Conservation (phyloP, 768 basidiomycete species). For the Rhizopogon vulgaris region DNA sequence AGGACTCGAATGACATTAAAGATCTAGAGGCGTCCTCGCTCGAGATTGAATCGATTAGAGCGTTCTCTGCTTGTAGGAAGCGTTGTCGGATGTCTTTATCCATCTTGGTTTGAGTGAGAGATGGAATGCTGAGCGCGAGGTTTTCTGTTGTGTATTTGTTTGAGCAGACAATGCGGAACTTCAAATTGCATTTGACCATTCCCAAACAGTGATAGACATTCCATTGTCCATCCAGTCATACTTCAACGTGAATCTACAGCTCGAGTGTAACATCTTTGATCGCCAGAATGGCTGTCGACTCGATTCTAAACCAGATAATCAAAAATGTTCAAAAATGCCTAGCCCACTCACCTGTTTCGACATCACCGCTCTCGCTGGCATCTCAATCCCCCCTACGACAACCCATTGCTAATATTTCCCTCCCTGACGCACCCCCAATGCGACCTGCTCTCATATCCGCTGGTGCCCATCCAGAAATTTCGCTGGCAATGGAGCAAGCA, state of each 20-base stretch:
- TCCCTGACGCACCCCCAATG: conserved; percentile 6
- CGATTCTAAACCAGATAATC: not conserved
- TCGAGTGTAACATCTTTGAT: not conserved
- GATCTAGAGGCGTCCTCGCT: no score
- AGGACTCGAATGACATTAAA: not conserved
- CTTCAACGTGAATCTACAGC: not conserved
- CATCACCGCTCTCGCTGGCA: not conserved
- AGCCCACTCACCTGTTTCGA: not conserved
- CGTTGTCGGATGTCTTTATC: conserved; percentile 1
- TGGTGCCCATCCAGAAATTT: not conserved
- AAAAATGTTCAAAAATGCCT: not conserved
- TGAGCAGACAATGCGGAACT: conserved; percentile 5
- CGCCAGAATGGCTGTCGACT: not conserved
- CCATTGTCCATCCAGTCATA: not conserved
- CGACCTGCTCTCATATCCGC: not conserved
- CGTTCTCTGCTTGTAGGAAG: not conserved
- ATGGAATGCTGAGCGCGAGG: no score
- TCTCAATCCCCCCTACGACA: not conserved
- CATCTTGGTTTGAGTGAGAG: not conserved
- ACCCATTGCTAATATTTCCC: not conserved
- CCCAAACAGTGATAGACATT: not conserved
- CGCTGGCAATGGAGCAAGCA: not conserved
- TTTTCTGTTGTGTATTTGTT: not conserved
- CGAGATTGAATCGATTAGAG: not conserved
- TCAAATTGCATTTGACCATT: conserved; percentile 1